A percentile compares a stretch with the other conserved stretches of the same genome.
Evolutionary conservation across 306 rosid species (phyloP).

Genomic region (Abrus pulchellus): DNA sequence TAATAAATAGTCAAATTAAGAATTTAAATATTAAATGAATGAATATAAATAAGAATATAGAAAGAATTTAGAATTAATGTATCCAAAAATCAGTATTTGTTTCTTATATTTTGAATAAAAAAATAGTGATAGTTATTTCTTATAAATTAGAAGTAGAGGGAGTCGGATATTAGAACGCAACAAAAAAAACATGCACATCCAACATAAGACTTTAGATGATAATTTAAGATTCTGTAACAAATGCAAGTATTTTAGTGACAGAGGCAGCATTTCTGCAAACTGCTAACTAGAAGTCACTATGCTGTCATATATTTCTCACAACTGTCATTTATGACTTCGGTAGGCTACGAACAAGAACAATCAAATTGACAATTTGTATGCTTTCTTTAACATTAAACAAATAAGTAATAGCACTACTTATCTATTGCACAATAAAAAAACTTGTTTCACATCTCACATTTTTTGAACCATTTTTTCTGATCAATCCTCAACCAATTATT

Average conservation of each 20-base stretch:
- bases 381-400: constrained; percentile 25
- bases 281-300: constrained; percentile 15
- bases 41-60: too few relatives aligned
- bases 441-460: neutral
- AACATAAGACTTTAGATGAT: constrained; percentile 8
- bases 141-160: too few relatives aligned
- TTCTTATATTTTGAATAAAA: too few relatives aligned
- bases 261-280: constrained; percentile 17
- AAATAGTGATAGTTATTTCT: too few relatives aligned
- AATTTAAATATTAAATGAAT: too few relatives aligned
- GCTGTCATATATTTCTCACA: constrained; percentile 34
- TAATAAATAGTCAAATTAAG: too few relatives aligned
- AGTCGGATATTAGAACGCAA: neutral
- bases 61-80: too few relatives aligned
- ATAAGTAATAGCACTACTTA: neutral
- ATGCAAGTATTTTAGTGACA: constrained; percentile 1
- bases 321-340: neutral
- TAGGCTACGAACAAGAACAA: constrained; percentile 36
- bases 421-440: constrained; percentile 15
- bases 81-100: too few relatives aligned
- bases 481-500: constrained; percentile 3
- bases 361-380: constrained; percentile 16
- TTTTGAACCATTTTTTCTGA: neutral
- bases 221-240: constrained; percentile 23
- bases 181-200: constrained; percentile 30